Base-by-base conservation (phyloP, 805 yeast species). In the Zygoascus ofunaensis region DNA sequence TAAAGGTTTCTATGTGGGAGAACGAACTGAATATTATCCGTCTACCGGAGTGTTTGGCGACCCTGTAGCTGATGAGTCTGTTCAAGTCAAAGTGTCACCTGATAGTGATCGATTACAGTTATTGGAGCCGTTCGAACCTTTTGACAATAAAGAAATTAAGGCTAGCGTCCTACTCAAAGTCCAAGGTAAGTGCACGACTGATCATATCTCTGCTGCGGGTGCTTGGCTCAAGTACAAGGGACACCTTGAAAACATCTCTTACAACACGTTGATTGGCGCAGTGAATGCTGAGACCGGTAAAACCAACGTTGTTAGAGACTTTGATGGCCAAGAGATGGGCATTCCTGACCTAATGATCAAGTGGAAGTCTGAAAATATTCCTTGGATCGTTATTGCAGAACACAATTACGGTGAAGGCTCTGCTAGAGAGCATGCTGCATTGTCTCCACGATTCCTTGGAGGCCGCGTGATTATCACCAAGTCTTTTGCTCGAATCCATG, bases 321-420 rank as follows among this genome's bases (percentile, higher is more conserved):
- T 83, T 52, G 87, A 87, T 62, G 95, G 94, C 37, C 71, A 73
- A 38, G 73, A 71, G 35, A 77, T 74, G 58, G 76, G 87, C 22
- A 92, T 92, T 52, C 98, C 98, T n/a, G 97, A 87, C 55, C 74
- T 89, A 48, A 92, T 92, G 96, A 82, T 80, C 66, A 84, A 84
- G 65, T 92, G 97, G 97, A 89, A 90, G 64, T 70, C 78, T 42
- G 92, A 86, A 49, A 55, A 66, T 15, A 75, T 83, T 55, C 92
- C 94, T 18, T 90, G 98, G 98, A 74, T 79, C 53, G 97, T 92
- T 37, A 82, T 92, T 52, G 97, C 97, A 44, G 98, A 92, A 65
- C 95, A 92, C 63, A 90, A 90, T 68, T 92, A 90, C 60, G 98
- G 98, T 68, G 98, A 90, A 71, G 98, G 98, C 57, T 89, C 97